phyloP scores from a whole-genome alignment of 495 filamentous ascomycete genomes.

The Daldinia grandis region DNA sequence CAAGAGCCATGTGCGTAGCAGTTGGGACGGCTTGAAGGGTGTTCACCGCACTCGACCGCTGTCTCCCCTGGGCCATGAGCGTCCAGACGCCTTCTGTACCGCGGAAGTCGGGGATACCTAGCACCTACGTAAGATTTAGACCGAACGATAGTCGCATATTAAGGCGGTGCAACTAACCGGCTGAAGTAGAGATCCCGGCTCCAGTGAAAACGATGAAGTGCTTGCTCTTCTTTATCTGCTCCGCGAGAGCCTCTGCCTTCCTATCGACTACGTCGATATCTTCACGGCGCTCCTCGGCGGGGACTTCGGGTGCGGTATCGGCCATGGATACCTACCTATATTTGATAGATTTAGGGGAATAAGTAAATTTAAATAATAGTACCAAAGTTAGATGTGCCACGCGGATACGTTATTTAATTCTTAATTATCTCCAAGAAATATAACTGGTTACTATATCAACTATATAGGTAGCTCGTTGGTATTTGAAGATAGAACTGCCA shows the following conservation, averaged over 20 bases:
- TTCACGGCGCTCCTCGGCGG: constrained; percentile 51
- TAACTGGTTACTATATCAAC: too few relatives aligned
- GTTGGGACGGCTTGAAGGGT: constrained; percentile 57
- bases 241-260: constrained; percentile 50
- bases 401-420: too few relatives aligned
- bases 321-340: constrained; percentile 49
- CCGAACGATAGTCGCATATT: not conserved
- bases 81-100: constrained; percentile 58
- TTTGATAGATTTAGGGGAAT: not conserved
- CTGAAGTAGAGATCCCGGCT: constrained; percentile 57
- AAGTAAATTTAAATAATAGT: not conserved
- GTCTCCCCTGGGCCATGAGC: constrained; percentile 50
- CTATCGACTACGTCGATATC: constrained; percentile 39
- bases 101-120: constrained; percentile 58
- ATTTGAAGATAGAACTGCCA: too few relatives aligned
- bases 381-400: not conserved
- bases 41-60: constrained; percentile 40
- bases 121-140: constrained; percentile 3
- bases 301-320: constrained; percentile 47
- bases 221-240: constrained; percentile 52
- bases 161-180: constrained; percentile 39
- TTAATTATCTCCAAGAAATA: too few relatives aligned
- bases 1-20: constrained; percentile 58
- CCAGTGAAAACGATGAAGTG: constrained; percentile 59
- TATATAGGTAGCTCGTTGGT: too few relatives aligned